phyloP scores from a whole-genome alignment of 2,329 filamentous ascomycete species.

The Fusarium sp. region DNA sequence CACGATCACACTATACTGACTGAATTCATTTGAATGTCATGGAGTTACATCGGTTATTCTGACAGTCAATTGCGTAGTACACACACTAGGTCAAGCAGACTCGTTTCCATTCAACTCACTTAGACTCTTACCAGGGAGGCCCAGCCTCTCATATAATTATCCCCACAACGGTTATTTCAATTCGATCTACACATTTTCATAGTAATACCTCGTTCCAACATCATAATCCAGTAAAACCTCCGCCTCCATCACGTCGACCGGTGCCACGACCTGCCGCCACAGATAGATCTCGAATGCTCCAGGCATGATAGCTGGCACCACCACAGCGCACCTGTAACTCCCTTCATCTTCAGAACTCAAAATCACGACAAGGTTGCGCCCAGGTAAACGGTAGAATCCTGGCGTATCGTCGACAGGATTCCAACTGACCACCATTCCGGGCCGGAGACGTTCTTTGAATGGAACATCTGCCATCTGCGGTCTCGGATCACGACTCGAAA shows the following conservation, averaged over 20 bases:
- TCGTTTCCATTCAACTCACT: background rate
- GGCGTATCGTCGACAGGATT: constrained; percentile 36
- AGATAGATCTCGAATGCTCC: constrained; percentile 58
- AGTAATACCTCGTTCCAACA: constrained; percentile 60
- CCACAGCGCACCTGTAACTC: constrained; percentile 56
- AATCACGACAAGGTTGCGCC: constrained; percentile 53
- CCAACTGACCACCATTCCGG: constrained; percentile 60
- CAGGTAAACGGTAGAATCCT: constrained; percentile 31
- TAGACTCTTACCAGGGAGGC: background rate
- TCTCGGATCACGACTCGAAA: constrained; percentile 53
- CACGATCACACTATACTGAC: background rate
- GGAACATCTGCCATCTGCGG: constrained; percentile 43
- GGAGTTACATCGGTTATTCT: background rate
- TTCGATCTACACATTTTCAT: constrained; percentile 45
- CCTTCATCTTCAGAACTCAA: constrained; percentile 49
- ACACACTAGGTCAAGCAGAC: background rate
- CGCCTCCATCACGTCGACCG: constrained; percentile 54
- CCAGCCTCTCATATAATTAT: background rate
- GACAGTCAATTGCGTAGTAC: background rate
- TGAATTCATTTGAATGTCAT: background rate
- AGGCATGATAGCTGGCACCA: constrained; percentile 53
- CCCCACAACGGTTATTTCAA: background rate
- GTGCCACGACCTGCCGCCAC: constrained; percentile 57
- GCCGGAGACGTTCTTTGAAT: constrained; percentile 59
- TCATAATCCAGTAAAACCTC: constrained; percentile 63